Conservation (phyloP, 1,139 yeast species). For the Pichia sp. region DNA sequence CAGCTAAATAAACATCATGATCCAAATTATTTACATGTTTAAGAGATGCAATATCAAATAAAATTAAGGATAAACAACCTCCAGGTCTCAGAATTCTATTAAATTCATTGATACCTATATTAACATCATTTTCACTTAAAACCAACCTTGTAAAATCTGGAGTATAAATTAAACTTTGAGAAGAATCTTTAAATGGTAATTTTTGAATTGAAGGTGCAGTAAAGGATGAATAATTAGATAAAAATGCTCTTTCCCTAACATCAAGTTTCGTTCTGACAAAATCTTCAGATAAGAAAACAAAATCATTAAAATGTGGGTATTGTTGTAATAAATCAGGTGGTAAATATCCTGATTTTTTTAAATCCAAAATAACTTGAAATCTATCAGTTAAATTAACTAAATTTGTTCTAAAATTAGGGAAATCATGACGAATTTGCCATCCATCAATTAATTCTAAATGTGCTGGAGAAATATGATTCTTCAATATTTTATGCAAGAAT, state of each 20-base stretch:
- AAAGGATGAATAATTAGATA: slow-evolving; percentile 27
- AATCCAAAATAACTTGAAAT: slow-evolving; percentile 22
- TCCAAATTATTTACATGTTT: slow-evolving; percentile 1
- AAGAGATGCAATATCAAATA: slow-evolving; percentile 6
- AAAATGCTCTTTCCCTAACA: slow-evolving; percentile 21
- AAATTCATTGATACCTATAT: slow-evolving; percentile 22
- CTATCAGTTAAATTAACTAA: slow-evolving; percentile 24
- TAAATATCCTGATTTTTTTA: slow-evolving; percentile 21
- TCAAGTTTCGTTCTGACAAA: slow-evolving; percentile 19
- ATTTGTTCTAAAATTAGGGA: slow-evolving; percentile 24
- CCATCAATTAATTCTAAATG: slow-evolving; percentile 28
- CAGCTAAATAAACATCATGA: slow-evolving; percentile 5
- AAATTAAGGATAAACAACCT: slow-evolving; percentile 24
- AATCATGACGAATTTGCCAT: slow-evolving; percentile 29
- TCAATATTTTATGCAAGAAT: slow-evolving; percentile 12
- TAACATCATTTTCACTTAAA: slow-evolving; percentile 16
- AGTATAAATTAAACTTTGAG: slow-evolving; percentile 25
- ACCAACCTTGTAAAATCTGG: slow-evolving; percentile 23
- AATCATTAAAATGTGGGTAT: slow-evolving; percentile 22
- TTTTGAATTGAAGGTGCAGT: slow-evolving; percentile 21
- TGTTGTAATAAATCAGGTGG: slow-evolving; percentile 13
- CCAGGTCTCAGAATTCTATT: slow-evolving; percentile 25
- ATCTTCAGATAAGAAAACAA: slow-evolving; percentile 17
- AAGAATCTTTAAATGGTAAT: slow-evolving; percentile 23
- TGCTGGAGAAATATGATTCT: slow-evolving; percentile 22